phyloP scores from a whole-genome alignment of 306 rosid species.

The Vigna trinervia region DNA sequence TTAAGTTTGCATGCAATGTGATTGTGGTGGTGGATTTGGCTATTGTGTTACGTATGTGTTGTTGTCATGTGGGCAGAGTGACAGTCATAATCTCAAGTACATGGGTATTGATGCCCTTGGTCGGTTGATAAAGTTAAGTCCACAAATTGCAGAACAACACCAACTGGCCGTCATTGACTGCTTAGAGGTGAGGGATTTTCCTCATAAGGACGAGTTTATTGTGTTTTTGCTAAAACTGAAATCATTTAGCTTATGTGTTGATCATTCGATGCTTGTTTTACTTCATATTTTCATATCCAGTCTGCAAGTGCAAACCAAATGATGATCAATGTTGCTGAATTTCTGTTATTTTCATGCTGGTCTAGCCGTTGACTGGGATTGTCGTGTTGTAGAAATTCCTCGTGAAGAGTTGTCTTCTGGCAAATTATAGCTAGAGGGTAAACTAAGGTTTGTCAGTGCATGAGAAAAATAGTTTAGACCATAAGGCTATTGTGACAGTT shows the following conservation, averaged over 20 bases:
- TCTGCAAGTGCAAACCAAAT: constrained; percentile 18
- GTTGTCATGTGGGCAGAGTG: constrained; percentile 68
- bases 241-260: background rate
- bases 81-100: constrained; percentile 94
- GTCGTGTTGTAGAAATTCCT: constrained; percentile 16
- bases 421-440: constrained; percentile 11
- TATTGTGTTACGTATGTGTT: constrained; percentile 8
- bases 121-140: constrained; percentile 84
- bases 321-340: background rate
- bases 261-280: constrained; percentile 1
- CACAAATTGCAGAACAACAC: constrained; percentile 91
- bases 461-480: background rate
- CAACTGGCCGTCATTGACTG: constrained; percentile 98
- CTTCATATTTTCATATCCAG: background rate
- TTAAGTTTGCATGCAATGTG: background rate
- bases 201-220: constrained; percentile 13
- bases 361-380: background rate
- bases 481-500: background rate
- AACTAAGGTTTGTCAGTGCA: constrained; percentile 3
- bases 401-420: background rate
- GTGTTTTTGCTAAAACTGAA: background rate
- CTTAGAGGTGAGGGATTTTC: constrained; percentile 77
- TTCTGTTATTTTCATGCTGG: constrained; percentile 9
- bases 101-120: constrained; percentile 99
- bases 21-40: background rate